phyloP scores from a whole-genome alignment of 2,329 filamentous ascomycete genomes.

The Fusarium sp. region DNA sequence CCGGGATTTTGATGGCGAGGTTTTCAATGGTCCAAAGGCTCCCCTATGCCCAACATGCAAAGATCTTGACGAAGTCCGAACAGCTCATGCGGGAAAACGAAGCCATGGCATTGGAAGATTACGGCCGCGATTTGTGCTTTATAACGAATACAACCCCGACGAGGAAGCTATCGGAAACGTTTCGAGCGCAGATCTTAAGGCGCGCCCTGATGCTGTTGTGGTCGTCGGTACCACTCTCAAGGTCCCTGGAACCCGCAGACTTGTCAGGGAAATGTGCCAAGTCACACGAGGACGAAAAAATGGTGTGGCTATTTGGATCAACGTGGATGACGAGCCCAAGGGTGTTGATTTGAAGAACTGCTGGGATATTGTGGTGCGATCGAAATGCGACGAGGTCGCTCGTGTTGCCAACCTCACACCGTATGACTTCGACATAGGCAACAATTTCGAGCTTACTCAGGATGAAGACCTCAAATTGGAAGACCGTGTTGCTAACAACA shows the following conservation, averaged over 20 bases:
- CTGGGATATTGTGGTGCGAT: slow-evolving; percentile 91
- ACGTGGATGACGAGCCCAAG: slow-evolving; percentile 84
- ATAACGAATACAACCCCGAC: slow-evolving; percentile 97
- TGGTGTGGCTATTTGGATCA: slow-evolving; percentile 94
- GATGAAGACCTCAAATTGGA: slow-evolving; percentile 45
- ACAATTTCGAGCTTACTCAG: slow-evolving; percentile 60
- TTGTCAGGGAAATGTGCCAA: slow-evolving; percentile 90
- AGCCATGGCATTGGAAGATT: slow-evolving; percentile 93
- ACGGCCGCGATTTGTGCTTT: slow-evolving; percentile 92
- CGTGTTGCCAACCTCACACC: slow-evolving; percentile 71
- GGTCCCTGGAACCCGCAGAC: slow-evolving; percentile 88
- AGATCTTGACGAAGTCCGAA: slow-evolving; percentile 79
- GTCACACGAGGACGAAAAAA: slow-evolving; percentile 85
- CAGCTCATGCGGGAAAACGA: slow-evolving; percentile 80
- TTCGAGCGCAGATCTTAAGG: slow-evolving; percentile 84
- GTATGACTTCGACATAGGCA: slow-evolving; percentile 66
- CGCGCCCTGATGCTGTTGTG: slow-evolving; percentile 88
- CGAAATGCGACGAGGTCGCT: slow-evolving; percentile 89
- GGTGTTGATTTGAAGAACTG: slow-evolving; percentile 89
- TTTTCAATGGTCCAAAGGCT: slow-evolving; percentile 87
- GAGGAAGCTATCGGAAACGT: slow-evolving; percentile 96
- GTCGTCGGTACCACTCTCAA: slow-evolving; percentile 97
- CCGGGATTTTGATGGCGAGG: slow-evolving; percentile 76
- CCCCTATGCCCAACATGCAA: slow-evolving; percentile 83
- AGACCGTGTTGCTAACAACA: slow-evolving; percentile 24